phyloP scores from a whole-genome alignment of 805 yeast genomes.

The Ogataea trehalophila region DNA sequence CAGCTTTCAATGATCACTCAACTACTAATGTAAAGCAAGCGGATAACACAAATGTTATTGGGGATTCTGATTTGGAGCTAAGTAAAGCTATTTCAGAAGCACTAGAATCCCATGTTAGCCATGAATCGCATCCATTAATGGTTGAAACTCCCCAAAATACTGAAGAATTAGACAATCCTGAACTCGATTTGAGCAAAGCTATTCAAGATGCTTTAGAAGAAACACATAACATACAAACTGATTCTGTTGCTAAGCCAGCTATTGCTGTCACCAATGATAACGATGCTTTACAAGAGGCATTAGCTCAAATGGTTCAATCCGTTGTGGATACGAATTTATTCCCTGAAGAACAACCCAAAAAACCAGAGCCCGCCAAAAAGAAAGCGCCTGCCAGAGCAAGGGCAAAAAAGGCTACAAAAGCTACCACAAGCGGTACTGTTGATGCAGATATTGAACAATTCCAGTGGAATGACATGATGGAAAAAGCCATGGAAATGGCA shows the following conservation, averaged over 20 bases:
- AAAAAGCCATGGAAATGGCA: constrained; percentile 74
- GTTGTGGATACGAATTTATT: constrained; percentile 38
- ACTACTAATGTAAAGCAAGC: constrained; percentile 1
- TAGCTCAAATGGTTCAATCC: constrained; percentile 51
- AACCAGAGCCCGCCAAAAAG: not conserved
- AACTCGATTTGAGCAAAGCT: constrained; percentile 14
- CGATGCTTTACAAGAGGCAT: constrained; percentile 45
- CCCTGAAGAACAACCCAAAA: constrained; percentile 2
- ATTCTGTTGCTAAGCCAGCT: not conserved
- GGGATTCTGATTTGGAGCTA: constrained; percentile 11
- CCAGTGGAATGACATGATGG: constrained; percentile 66
- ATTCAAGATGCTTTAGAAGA: constrained; percentile 17
- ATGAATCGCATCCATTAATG: not conserved
- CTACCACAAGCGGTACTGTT: not conserved
- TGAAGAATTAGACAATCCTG: constrained; percentile 5
- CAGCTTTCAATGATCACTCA: constrained; percentile 14
- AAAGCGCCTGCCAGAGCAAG: constrained; percentile 1
- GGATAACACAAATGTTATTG: constrained; percentile 1
- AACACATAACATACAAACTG: not conserved
- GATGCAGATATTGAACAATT: constrained; percentile 42
- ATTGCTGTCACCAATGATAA: constrained; percentile 10
- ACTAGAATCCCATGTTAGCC: constrained; percentile 4
- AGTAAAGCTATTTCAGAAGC: constrained; percentile 25
- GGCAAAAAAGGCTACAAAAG: constrained; percentile 1
- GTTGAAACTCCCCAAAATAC: not conserved